phyloP scores from a whole-genome alignment of 305 asterid species.

The Fraxinus angustifolia region DNA sequence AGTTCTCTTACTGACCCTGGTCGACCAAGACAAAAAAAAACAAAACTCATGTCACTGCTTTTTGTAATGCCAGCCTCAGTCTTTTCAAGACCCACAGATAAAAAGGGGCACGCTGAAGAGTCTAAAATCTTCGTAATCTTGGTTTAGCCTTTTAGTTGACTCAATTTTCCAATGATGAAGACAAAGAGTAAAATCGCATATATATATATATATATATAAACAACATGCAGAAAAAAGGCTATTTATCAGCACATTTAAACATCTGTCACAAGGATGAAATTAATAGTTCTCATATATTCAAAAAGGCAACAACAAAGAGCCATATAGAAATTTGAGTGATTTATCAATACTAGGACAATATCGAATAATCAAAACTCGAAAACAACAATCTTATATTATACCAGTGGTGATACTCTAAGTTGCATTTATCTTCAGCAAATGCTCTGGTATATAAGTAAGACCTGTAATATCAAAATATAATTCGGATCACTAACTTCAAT shows the following conservation, averaged over 20 bases:
- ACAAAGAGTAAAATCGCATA: too few relatives aligned
- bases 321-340: conserved; percentile 16
- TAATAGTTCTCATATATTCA: conserved; percentile 15
- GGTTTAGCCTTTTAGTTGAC: neutral
- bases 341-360: conserved; percentile 13
- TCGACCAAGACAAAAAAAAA: neutral
- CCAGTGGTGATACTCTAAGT: conserved; percentile 77
- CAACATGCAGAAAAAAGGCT: neutral
- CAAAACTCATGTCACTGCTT: neutral
- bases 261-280: neutral
- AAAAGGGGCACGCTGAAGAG: neutral
- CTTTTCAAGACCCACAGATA: neutral
- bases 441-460: conserved; percentile 73
- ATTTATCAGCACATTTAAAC: neutral
- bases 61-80: neutral
- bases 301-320: neutral
- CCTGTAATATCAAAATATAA: conserved; percentile 44
- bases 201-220: neutral
- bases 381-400: conserved; percentile 37
- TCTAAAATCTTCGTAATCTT: neutral
- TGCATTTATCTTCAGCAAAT: conserved; percentile 84
- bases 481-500: conserved; percentile 11
- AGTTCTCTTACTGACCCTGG: neutral
- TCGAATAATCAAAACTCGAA: conserved; percentile 5
- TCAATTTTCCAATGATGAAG: neutral